Conservation (phyloP, 2,329 filamentous ascomycete species). For the Colletotrichum chrysophilum region DNA sequence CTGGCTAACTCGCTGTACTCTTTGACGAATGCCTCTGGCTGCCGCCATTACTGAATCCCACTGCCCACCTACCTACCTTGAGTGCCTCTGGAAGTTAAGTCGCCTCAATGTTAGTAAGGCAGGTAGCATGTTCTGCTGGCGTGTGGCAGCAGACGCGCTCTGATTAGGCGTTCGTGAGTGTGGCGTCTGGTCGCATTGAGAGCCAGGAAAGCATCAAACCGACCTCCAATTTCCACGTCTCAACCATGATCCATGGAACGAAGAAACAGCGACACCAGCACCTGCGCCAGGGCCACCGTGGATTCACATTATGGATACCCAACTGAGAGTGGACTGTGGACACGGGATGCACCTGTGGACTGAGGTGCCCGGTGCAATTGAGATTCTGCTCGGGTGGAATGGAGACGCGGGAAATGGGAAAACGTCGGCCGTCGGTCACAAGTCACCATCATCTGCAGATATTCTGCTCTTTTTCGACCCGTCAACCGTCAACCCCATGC, state of each 20-base stretch:
- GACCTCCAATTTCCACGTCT: conserved; percentile 14
- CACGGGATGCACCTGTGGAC: neutral
- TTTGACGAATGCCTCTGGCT: neutral
- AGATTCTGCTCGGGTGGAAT: neutral
- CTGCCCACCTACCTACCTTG: neutral
- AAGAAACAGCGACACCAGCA: neutral
- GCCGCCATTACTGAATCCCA: neutral
- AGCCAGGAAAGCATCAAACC: conserved; percentile 1
- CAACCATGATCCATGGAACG: conserved; percentile 11
- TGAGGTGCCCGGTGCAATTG: neutral
- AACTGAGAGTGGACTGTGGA: neutral
- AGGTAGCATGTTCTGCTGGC: neutral
- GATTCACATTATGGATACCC: neutral
- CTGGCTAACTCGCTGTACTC: neutral
- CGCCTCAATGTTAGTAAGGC: neutral
- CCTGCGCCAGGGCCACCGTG: neutral
- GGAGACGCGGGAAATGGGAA: conserved; percentile 6
- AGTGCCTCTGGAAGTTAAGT: neutral
- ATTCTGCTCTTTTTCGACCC: neutral
- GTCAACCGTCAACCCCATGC: neutral
- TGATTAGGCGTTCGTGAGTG: neutral
- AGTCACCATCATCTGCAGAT: neutral
- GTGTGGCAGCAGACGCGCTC: neutral
- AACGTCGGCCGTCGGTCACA: neutral
- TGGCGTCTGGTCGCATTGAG: neutral